A percentile compares a stretch with the other conserved stretches of the same genome.
These are phyloP conservation scores for Kazachstania taianensis DNA, from an alignment of 805 yeast genomes.

Conservation along the genomic window DNA sequence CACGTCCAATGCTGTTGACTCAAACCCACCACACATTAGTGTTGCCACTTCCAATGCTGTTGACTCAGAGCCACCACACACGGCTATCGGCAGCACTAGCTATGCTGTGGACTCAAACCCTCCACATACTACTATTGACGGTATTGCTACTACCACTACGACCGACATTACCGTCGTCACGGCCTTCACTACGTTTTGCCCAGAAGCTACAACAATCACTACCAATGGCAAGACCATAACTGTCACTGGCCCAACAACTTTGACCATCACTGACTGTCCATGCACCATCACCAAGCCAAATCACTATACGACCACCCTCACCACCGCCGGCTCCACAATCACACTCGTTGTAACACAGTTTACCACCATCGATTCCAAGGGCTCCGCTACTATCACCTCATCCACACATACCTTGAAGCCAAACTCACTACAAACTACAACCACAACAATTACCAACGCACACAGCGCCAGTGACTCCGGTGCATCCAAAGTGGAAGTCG, in stretches of 20 bases:
- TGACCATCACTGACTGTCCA: background rate
- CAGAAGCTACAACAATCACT: background rate
- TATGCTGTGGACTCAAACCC: background rate
- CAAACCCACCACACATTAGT: background rate
- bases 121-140: background rate
- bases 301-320: conserved; percentile 1
- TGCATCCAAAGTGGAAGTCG: too few relatives aligned
- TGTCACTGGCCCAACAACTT: background rate
- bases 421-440: background rate
- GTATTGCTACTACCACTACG: background rate
- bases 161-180: background rate
- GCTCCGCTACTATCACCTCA: background rate
- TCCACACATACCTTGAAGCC: background rate
- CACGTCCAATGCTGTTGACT: background rate
- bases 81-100: background rate
- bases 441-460: too few relatives aligned
- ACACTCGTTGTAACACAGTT: background rate
- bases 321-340: background rate
- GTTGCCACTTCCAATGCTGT: background rate
- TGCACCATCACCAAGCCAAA: background rate
- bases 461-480: too few relatives aligned
- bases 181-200: too few relatives aligned
- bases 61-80: background rate
- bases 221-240: background rate
- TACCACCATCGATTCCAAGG: background rate